Evolutionary conservation across 805 yeast species (phyloP).

Genomic region (Hanseniaspora nectarophila): DNA sequence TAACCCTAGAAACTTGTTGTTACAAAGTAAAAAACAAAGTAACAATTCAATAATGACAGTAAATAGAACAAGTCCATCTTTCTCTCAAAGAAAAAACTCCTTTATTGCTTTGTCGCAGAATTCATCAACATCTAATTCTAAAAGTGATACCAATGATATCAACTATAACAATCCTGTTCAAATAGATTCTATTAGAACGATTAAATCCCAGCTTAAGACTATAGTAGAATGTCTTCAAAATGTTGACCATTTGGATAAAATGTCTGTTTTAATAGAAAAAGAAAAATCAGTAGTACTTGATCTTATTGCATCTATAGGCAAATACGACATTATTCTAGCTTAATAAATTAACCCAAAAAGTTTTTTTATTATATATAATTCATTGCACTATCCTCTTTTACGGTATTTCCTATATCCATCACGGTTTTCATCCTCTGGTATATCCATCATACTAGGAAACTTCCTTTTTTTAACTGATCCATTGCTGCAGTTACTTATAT

Average conservation of each 20-base stretch:
- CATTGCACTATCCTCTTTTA: neutral
- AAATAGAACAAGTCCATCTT: slow-evolving; percentile 1
- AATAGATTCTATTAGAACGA: neutral
- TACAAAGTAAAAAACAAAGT: slow-evolving; percentile 8
- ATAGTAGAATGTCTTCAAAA: slow-evolving; percentile 36
- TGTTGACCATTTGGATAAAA: slow-evolving; percentile 47
- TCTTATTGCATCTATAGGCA: slow-evolving; percentile 37
- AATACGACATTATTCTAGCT: slow-evolving; percentile 35
- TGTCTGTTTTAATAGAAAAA: slow-evolving; percentile 56
- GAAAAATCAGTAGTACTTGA: slow-evolving; percentile 45
- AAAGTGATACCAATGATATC: slow-evolving; percentile 21
- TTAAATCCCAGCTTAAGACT: neutral
- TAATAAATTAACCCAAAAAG: too few species aligned
- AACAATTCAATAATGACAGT: slow-evolving; percentile 11
- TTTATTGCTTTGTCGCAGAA: slow-evolving; percentile 4
- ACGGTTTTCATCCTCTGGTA: neutral
- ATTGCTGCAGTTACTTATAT: neutral
- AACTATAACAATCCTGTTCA: slow-evolving; percentile 17
- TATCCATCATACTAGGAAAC: neutral
- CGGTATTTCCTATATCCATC: neutral
- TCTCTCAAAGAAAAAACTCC: slow-evolving; percentile 2
- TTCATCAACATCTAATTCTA: slow-evolving; percentile 19
- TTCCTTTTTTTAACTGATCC: slow-evolving; percentile 10
- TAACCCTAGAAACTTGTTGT: slow-evolving; percentile 6
- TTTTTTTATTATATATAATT: neutral